Percentiles rank a stretch among this genome's conserved stretches.
Evolutionary conservation across 495 filamentous ascomycete genomes (phyloP).

Genomic region (Podospora bellae-mahoneyi): DNA sequence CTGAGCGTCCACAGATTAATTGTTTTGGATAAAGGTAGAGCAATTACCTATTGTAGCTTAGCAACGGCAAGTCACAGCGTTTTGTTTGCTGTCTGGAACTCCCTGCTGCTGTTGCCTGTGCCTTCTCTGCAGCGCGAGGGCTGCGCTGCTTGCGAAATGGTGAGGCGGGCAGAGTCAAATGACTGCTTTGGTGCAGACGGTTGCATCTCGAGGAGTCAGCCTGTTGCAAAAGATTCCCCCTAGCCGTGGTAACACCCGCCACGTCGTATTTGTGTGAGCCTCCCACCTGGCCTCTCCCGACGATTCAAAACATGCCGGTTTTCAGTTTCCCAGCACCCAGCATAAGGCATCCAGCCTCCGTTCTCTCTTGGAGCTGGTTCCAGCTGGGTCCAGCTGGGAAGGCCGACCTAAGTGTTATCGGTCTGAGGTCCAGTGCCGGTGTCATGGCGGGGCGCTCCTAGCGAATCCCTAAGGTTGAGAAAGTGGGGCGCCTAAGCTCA

Average conservation of each 20-base stretch:
- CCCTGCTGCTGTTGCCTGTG: background rate
- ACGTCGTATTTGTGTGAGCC: too few species aligned
- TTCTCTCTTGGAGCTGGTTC: background rate
- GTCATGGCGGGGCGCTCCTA: constrained; percentile 11
- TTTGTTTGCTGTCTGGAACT: background rate
- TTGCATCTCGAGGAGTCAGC: constrained; percentile 3
- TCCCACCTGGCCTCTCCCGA: background rate
- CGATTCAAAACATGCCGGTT: background rate
- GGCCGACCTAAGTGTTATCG: background rate
- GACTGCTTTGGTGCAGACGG: constrained; percentile 7
- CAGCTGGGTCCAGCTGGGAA: background rate
- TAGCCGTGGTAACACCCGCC: background rate
- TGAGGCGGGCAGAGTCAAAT: constrained; percentile 9
- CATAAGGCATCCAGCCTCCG: background rate
- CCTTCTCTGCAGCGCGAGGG: too few species aligned
- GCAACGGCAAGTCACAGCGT: background rate
- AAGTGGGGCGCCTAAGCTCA: background rate
- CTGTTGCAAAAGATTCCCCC: background rate
- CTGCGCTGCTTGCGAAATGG: constrained; percentile 1
- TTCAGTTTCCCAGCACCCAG: background rate
- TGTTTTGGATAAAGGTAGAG: background rate
- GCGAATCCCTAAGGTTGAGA: constrained; percentile 5
- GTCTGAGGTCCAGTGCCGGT: background rate
- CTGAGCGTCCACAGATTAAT: background rate
- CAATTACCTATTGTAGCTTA: background rate